Percentiles rank a stretch among this genome's conserved stretches.
phyloP scores from a whole-genome alignment of 345 rosid species.

The Geranium rotundifolium region DNA sequence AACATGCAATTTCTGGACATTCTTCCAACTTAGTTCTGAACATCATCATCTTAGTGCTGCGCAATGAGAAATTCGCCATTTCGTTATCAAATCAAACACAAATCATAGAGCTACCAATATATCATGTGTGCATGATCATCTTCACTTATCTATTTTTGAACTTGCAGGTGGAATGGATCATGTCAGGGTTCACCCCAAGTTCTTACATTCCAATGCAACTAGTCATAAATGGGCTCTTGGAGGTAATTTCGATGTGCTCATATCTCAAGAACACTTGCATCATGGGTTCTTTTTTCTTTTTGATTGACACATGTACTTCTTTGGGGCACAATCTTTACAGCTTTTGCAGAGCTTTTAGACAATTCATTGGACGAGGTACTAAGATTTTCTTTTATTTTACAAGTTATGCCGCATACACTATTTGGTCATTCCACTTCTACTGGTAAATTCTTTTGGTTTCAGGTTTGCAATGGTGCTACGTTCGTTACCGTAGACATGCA shows the following conservation, averaged over 20 bases:
- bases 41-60: background rate
- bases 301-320: background rate
- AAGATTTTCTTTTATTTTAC: background rate
- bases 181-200: conserved; percentile 93
- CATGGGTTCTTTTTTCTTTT: background rate
- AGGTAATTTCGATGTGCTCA: conserved; percentile 30
- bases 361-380: conserved; percentile 83
- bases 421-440: conserved; percentile 1
- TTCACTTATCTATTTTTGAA: background rate
- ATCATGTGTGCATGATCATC: background rate
- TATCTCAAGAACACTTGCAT: background rate
- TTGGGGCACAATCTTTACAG: conserved; percentile 24
- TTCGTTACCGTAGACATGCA: conserved; percentile 66
- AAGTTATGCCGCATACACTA: background rate
- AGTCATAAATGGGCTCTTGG: conserved; percentile 99
- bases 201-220: conserved; percentile 92
- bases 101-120: background rate
- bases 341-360: conserved; percentile 89
- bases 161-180: conserved; percentile 69
- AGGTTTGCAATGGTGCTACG: conserved; percentile 77
- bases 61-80: background rate
- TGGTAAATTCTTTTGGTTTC: conserved; percentile 12
- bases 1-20: background rate
- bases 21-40: background rate
- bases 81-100: background rate